Evolutionary conservation across 1,284 basidiomycete genomes (phyloP).

Genomic region (Macrocybe sp.): DNA sequence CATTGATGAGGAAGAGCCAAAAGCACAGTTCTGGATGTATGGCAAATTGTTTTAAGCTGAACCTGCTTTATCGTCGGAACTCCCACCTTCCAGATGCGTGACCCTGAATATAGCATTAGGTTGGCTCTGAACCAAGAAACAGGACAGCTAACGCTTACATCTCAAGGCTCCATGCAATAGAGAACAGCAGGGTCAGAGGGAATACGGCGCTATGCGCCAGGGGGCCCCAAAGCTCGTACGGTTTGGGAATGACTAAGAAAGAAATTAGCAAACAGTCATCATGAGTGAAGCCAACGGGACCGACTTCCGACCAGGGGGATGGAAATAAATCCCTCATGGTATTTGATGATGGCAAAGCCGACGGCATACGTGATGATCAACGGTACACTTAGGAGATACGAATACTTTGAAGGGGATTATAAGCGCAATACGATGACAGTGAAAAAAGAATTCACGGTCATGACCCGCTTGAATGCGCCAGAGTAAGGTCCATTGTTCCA

Average conservation of each 20-base stretch:
- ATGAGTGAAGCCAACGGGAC: conserved; percentile 20
- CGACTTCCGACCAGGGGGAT: conserved; percentile 45
- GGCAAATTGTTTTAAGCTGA: conserved; percentile 7
- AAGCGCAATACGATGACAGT: neutral
- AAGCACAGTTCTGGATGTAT: conserved; percentile 62
- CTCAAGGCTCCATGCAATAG: conserved; percentile 66
- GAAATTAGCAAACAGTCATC: neutral
- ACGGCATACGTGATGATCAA: conserved; percentile 52
- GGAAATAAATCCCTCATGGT: conserved; percentile 53
- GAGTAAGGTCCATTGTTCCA: conserved; percentile 62
- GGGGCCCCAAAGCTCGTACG: conserved; percentile 52
- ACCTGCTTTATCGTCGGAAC: conserved; percentile 2
- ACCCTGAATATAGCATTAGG: conserved; percentile 39
- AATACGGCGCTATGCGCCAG: conserved; percentile 44
- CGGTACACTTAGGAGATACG: conserved; percentile 63
- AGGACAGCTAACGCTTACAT: conserved; percentile 42
- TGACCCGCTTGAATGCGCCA: conserved; percentile 73
- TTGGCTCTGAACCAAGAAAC: neutral
- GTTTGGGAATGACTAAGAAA: conserved; percentile 56
- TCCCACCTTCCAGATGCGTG: conserved; percentile 69
- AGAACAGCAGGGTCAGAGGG: conserved; percentile 57
- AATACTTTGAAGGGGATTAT: conserved; percentile 44
- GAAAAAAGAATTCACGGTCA: conserved; percentile 53
- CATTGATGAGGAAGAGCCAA: conserved; percentile 74
- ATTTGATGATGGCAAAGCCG: conserved; percentile 67